Conservation (phyloP, 225 moss, liverwort and hornwort species). For the Climacium dendroides region DNA sequence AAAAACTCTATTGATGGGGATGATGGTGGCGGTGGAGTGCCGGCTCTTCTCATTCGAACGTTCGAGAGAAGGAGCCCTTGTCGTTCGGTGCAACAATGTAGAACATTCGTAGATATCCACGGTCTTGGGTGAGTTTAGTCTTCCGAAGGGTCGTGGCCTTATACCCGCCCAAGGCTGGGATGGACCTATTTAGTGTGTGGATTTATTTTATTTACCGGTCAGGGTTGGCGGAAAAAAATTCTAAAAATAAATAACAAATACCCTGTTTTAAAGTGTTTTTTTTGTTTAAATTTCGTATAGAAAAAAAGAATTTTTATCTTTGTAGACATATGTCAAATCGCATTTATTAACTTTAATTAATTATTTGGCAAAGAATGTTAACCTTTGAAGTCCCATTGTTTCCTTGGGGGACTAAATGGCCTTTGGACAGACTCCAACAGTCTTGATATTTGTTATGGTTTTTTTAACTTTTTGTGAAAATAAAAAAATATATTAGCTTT, state of each 20-base stretch:
- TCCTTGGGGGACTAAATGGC: neutral
- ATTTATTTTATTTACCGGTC: neutral
- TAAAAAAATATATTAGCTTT: neutral
- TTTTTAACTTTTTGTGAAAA: neutral
- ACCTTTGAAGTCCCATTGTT: neutral
- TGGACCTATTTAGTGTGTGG: neutral
- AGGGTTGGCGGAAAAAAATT: neutral
- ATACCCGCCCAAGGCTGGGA: neutral
- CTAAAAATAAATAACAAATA: neutral
- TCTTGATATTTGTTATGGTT: neutral
- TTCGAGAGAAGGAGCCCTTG: neutral
- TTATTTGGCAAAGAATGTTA: neutral
- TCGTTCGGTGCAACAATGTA: neutral
- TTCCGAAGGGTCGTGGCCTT: neutral
- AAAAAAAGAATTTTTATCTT: neutral
- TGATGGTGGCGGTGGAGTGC: neutral
- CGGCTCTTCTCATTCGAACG: neutral
- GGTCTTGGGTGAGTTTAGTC: neutral
- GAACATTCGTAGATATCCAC: neutral
- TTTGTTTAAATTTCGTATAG: neutral
- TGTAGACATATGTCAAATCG: neutral
- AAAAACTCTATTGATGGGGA: neutral
- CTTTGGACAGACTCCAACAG: accelerated
- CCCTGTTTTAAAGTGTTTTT: too few species aligned
- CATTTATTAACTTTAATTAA: neutral